A percentile compares a stretch with the other conserved stretches of the same genome.
Evolutionary conservation across 805 yeast species (phyloP).

Genomic region (Kodamaea hsintzibuensis): DNA sequence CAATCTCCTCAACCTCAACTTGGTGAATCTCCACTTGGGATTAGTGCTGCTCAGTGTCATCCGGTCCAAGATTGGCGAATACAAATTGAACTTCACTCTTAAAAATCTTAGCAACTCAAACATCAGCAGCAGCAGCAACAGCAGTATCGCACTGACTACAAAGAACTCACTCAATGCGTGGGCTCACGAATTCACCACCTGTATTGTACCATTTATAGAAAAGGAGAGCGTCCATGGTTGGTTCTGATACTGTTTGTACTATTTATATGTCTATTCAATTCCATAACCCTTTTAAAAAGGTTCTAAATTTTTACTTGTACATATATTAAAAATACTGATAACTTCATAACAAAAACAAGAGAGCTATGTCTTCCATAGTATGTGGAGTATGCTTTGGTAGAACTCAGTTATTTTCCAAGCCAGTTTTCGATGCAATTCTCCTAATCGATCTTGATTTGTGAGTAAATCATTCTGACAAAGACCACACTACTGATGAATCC

Average conservation of each 20-base stretch:
- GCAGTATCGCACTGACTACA: background rate
- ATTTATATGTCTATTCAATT: background rate
- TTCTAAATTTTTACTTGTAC: background rate
- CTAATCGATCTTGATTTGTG: slow-evolving; percentile 81
- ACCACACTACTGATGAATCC: slow-evolving; percentile 77
- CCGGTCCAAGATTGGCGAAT: slow-evolving; percentile 24
- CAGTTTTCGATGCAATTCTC: background rate
- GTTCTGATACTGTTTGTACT: slow-evolving; percentile 17
- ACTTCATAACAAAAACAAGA: background rate
- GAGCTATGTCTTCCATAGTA: background rate
- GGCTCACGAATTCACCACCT: slow-evolving; percentile 16
- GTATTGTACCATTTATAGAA: slow-evolving; percentile 28
- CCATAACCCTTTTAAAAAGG: background rate
- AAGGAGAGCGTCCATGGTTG: slow-evolving; percentile 40
- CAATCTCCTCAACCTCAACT: slow-evolving; percentile 30
- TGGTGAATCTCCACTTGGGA: slow-evolving; percentile 27
- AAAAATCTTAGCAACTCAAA: background rate
- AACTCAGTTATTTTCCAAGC: no score
- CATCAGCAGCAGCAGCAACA: slow-evolving; percentile 1
- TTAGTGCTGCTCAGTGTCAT: slow-evolving; percentile 21
- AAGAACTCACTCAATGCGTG: slow-evolving; percentile 14
- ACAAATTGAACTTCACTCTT: slow-evolving; percentile 26
- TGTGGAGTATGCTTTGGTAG: background rate
- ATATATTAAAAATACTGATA: background rate
- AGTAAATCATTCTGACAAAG: slow-evolving; percentile 77